A percentile compares a stretch with the other conserved stretches of the same genome.
phyloP scores from a whole-genome alignment of 2,329 filamentous ascomycete species.

The Dactylonectria estremocensis region DNA sequence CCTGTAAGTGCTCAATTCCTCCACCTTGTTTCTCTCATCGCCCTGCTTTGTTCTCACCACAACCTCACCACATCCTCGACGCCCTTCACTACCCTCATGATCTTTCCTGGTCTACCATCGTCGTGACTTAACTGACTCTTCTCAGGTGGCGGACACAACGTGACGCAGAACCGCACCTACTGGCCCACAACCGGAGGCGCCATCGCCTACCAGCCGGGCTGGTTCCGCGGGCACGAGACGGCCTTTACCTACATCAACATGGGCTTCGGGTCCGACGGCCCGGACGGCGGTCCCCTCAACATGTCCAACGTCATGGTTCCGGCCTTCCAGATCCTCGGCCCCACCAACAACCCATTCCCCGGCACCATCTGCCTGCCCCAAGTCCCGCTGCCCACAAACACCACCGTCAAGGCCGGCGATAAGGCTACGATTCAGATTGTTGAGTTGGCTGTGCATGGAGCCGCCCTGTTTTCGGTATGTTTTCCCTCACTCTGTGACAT shows the following conservation, averaged over 20 bases:
- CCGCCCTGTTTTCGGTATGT: constrained; percentile 83
- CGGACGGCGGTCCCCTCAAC: constrained; percentile 79
- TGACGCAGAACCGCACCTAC: constrained; percentile 86
- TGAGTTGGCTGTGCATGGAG: constrained; percentile 87
- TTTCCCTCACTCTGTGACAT: background rate
- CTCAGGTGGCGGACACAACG: constrained; percentile 85
- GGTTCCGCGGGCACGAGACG: constrained; percentile 90
- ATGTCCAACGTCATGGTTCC: constrained; percentile 88
- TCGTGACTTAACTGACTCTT: constrained; percentile 26
- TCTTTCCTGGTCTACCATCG: too few relatives aligned
- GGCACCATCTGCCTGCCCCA: constrained; percentile 93
- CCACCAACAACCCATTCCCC: constrained; percentile 86
- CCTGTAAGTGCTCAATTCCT: constrained; percentile 74
- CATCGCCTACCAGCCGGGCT: constrained; percentile 92
- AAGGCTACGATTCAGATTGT: constrained; percentile 92
- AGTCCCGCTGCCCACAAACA: constrained; percentile 83
- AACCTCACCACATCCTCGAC: too few relatives aligned
- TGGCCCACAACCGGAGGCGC: constrained; percentile 93
- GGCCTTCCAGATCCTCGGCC: constrained; percentile 87
- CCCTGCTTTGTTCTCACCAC: too few relatives aligned
- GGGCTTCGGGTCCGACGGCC: constrained; percentile 81
- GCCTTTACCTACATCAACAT: constrained; percentile 94
- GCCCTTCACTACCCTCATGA: too few relatives aligned
- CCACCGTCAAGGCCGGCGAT: constrained; percentile 83
- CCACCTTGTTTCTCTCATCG: background rate